Evolutionary conservation across 768 basidiomycete genomes (phyloP).

Genomic region (Tylopilus vinaceipallidus): DNA sequence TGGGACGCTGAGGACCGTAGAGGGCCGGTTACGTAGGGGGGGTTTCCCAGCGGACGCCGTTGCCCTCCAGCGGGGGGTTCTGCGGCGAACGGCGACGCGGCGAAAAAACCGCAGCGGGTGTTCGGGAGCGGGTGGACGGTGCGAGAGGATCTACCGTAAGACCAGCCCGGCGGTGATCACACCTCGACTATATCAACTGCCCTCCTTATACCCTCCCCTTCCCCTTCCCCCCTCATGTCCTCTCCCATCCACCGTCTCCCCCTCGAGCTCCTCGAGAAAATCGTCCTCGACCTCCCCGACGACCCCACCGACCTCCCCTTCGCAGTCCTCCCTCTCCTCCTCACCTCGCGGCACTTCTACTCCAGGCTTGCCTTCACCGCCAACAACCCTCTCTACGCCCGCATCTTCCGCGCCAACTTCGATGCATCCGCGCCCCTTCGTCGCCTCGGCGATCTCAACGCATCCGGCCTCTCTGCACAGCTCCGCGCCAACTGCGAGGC

Average conservation of each 20-base stretch:
- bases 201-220: background rate
- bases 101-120: background rate
- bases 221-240: conserved; percentile 18
- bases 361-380: conserved; percentile 27
- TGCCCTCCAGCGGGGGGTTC: too few species aligned
- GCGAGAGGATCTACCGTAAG: background rate
- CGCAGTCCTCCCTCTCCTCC: conserved; percentile 47
- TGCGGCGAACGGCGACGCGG: background rate
- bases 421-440: conserved; percentile 51
- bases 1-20: background rate
- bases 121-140: background rate
- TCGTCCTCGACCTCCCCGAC: conserved; percentile 45
- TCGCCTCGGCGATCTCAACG: conserved; percentile 46
- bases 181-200: background rate
- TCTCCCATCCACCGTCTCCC: conserved; percentile 35
- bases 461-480: conserved; percentile 34
- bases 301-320: conserved; percentile 28
- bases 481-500: conserved; percentile 38
- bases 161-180: too few species aligned
- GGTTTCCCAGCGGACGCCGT: too few species aligned
- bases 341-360: conserved; percentile 41
- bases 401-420: conserved; percentile 56
- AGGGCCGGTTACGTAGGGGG: too few species aligned
- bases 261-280: conserved; percentile 46
- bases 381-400: conserved; percentile 43